Evolutionary conservation across 2,329 filamentous ascomycete species (phyloP).

Genomic region (Rutstroemia sp.): DNA sequence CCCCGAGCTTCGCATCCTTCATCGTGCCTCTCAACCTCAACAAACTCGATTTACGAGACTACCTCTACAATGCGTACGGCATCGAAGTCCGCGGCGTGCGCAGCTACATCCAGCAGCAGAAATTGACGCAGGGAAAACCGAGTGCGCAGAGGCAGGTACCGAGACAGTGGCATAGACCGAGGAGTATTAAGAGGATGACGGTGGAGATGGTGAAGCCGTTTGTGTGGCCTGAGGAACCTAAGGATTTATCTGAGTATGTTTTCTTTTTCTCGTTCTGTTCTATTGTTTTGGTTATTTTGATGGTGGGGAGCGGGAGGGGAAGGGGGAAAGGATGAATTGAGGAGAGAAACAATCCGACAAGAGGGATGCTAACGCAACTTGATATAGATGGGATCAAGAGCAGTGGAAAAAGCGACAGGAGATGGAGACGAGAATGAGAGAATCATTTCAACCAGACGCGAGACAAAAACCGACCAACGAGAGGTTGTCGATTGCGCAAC

Average conservation of each 20-base stretch:
- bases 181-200: slow-evolving; percentile 84
- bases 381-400: slow-evolving; percentile 52
- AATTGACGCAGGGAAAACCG: slow-evolving; percentile 45
- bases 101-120: slow-evolving; percentile 69
- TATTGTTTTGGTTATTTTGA: neutral
- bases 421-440: slow-evolving; percentile 19
- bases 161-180: slow-evolving; percentile 60
- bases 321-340: slow-evolving; percentile 15
- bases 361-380: slow-evolving; percentile 4
- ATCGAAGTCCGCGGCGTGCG: slow-evolving; percentile 68
- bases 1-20: slow-evolving; percentile 81
- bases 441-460: slow-evolving; percentile 24
- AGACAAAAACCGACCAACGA: slow-evolving; percentile 29
- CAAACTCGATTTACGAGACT: slow-evolving; percentile 95
- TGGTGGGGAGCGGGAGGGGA: neutral
- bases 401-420: slow-evolving; percentile 12
- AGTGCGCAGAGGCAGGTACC: slow-evolving; percentile 34
- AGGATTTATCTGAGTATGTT: slow-evolving; percentile 50
- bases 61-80: slow-evolving; percentile 79
- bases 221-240: slow-evolving; percentile 70
- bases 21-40: slow-evolving; percentile 85
- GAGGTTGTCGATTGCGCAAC: slow-evolving; percentile 42
- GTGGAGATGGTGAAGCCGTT: slow-evolving; percentile 85
- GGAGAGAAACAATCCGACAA: neutral
- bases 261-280: slow-evolving; percentile 7